Percentiles rank a stretch among this genome's conserved stretches.
Evolutionary conservation across 495 filamentous ascomycete species (phyloP).

Genomic region (Copromyces sp.): DNA sequence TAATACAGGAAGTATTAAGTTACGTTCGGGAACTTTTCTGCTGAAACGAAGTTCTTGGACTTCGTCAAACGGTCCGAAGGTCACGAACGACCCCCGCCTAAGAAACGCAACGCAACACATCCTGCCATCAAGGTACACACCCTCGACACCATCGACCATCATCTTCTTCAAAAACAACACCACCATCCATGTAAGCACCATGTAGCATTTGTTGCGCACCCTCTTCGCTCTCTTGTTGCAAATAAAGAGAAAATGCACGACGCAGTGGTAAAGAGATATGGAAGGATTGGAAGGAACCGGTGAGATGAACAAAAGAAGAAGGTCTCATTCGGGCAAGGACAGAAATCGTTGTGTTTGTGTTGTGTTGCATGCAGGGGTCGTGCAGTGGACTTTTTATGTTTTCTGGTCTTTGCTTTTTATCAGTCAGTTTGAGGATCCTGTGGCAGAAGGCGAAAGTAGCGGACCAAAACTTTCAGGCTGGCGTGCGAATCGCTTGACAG

Average conservation of each 20-base stretch:
- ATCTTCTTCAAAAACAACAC: neutral
- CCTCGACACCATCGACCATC: neutral
- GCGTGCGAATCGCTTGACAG: neutral
- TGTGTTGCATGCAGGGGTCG: neutral
- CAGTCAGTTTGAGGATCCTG: neutral
- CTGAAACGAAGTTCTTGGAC: no score
- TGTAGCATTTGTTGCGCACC: neutral
- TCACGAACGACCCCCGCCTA: neutral
- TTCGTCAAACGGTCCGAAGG: no score
- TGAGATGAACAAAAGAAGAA: neutral
- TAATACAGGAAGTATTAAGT: neutral
- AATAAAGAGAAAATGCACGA: neutral
- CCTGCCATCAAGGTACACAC: neutral
- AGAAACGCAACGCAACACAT: neutral
- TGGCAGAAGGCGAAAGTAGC: neutral
- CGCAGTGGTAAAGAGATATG: neutral
- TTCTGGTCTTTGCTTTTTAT: neutral
- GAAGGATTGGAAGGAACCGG: neutral
- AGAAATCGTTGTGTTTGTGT: neutral
- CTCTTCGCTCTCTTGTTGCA: neutral
- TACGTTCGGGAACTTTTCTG: neutral
- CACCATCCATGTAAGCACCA: neutral
- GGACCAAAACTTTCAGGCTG: neutral
- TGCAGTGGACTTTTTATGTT: neutral
- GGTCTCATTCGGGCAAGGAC: neutral